phyloP scores from a whole-genome alignment of 2,329 filamentous ascomycete genomes.

The Fusarium sp. region DNA sequence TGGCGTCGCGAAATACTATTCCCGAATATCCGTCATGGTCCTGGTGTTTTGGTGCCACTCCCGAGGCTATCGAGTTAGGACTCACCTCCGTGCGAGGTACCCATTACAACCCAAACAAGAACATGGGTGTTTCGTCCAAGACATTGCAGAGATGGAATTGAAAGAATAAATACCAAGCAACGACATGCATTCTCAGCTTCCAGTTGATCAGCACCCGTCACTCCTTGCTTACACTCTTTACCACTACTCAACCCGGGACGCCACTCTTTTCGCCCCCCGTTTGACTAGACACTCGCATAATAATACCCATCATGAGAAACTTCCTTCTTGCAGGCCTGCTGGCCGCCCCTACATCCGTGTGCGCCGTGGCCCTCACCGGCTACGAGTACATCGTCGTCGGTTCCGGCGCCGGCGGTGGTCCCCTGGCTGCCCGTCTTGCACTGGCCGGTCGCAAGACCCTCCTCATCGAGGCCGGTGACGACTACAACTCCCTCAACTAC shows the following conservation, averaged over 20 bases:
- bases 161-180: conserved; percentile 11
- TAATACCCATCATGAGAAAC: conserved; percentile 31
- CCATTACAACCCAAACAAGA: neutral
- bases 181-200: neutral
- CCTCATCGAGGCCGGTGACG: conserved; percentile 72
- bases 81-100: neutral
- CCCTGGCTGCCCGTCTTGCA: conserved; percentile 70
- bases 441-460: conserved; percentile 70
- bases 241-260: conserved; percentile 7
- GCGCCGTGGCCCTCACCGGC: conserved; percentile 38
- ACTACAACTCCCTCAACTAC: conserved; percentile 65
- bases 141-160: neutral
- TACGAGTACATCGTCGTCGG: conserved; percentile 73
- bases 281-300: neutral
- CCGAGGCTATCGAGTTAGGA: neutral
- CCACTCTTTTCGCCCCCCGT: conserved; percentile 16
- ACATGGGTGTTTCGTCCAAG: conserved; percentile 7
- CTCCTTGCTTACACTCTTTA: conserved; percentile 19
- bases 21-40: neutral
- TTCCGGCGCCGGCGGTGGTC: conserved; percentile 71
- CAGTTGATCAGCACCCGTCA: conserved; percentile 14
- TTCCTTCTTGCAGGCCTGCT: conserved; percentile 28
- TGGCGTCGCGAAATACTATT: neutral
- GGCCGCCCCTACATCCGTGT: conserved; percentile 31
- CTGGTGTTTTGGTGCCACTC: neutral